Percentiles rank a stretch among this genome's conserved stretches.
Conservation (phyloP, 768 basidiomycete genomes). For the Bullera alba region DNA sequence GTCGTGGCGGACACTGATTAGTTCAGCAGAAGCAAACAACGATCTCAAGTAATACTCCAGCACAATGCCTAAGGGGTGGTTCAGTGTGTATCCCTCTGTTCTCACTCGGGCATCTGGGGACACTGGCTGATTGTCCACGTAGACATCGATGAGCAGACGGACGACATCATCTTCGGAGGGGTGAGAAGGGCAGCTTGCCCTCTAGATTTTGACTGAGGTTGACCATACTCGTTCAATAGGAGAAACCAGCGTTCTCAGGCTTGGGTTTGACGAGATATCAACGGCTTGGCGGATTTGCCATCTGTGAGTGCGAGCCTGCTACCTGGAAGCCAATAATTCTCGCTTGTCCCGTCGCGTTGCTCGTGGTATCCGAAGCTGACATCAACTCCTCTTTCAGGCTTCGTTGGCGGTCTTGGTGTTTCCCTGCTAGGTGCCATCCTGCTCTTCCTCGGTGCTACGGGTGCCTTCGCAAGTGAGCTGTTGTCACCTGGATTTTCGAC, state of each 20-base stretch:
- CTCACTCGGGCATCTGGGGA: background rate
- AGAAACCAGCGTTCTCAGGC: slow-evolving; percentile 77
- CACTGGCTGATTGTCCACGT: background rate
- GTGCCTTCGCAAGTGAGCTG: slow-evolving; percentile 68
- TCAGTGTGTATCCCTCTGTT: slow-evolving; percentile 16
- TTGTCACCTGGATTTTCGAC: slow-evolving; percentile 5
- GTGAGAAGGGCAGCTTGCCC: slow-evolving; percentile 21
- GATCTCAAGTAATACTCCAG: no score
- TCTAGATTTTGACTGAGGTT: no score
- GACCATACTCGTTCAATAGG: slow-evolving; percentile 48
- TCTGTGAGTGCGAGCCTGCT: slow-evolving; percentile 55
- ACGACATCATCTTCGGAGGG: slow-evolving; percentile 42
- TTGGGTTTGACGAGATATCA: slow-evolving; percentile 72
- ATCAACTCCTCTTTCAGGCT: slow-evolving; percentile 49
- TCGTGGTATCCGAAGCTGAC: background rate
- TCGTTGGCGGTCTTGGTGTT: slow-evolving; percentile 66
- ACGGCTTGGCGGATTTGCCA: slow-evolving; percentile 76
- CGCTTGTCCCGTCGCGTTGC: background rate
- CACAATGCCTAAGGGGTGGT: slow-evolving; percentile 26
- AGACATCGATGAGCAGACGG: slow-evolving; percentile 41
- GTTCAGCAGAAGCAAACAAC: no score
- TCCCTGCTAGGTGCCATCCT: slow-evolving; percentile 73
- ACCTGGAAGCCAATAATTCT: no score
- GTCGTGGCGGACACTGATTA: no score
- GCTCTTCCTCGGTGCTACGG: slow-evolving; percentile 63